These are phyloP conservation scores for Sanghuangporus sanghuang DNA, from an alignment of 1,284 basidiomycete genomes.

Conservation along the genomic window DNA sequence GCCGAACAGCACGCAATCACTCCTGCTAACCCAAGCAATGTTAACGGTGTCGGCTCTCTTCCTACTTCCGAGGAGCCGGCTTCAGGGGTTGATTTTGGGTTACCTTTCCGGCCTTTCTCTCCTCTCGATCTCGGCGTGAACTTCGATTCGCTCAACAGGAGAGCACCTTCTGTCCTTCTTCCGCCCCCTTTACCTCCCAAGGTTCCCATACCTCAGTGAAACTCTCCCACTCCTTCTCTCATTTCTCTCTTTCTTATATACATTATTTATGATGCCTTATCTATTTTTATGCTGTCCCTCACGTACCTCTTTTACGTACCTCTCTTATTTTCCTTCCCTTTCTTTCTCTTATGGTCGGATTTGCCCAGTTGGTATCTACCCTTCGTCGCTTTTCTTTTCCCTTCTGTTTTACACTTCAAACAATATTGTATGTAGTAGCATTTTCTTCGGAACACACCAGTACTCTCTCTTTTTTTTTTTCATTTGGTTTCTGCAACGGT, in stretches of 20 bases:
- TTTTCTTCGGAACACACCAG: background rate
- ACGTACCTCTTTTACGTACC: background rate
- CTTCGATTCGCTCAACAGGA: conserved; percentile 6
- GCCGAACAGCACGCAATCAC: conserved; percentile 21
- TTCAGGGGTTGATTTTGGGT: conserved; percentile 20
- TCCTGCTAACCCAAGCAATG: background rate
- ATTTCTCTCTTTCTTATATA: background rate
- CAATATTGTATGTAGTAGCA: background rate
- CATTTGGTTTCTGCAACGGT: background rate
- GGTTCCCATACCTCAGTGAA: conserved; percentile 14
- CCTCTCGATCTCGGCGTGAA: conserved; percentile 23
- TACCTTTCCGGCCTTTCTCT: conserved; percentile 25
- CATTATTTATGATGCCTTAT: background rate
- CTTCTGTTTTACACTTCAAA: background rate
- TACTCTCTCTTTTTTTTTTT: background rate
- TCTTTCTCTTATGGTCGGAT: background rate
- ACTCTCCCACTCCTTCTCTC: background rate
- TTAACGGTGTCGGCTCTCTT: background rate
- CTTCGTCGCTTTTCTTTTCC: background rate
- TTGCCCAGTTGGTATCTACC: background rate
- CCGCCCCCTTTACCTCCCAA: conserved; percentile 25
- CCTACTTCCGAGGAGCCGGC: background rate
- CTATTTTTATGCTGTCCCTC: background rate
- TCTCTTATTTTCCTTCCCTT: background rate
- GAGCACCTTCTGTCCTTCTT: conserved; percentile 14